These are phyloP conservation scores for Rhodosporidiobolus odoratus DNA, from an alignment of 768 basidiomycete species.

Conservation along the genomic window DNA sequence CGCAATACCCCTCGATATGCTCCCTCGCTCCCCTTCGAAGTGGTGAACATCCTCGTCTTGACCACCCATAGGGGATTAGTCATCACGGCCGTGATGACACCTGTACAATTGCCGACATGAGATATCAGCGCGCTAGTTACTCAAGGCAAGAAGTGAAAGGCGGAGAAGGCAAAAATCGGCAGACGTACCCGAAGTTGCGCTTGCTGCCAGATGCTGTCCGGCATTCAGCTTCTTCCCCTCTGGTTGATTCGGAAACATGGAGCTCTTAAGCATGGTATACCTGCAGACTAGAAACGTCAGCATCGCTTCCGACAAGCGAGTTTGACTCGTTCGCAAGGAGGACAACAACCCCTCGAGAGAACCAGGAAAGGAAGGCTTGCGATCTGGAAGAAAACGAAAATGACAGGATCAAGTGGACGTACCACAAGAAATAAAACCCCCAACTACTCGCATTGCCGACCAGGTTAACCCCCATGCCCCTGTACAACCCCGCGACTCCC, in stretches of 20 bases:
- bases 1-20: conserved; percentile 59
- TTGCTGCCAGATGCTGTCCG: conserved; percentile 74
- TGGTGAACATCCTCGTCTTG: conserved; percentile 93
- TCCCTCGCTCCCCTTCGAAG: conserved; percentile 58
- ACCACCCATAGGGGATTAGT: conserved; percentile 99
- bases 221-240: conserved; percentile 65
- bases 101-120: conserved; percentile 49
- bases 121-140: not conserved
- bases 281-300: too few species aligned
- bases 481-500: conserved; percentile 81
- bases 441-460: conserved; percentile 93
- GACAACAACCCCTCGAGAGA: too few species aligned
- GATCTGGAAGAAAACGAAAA: not conserved
- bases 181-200: conserved; percentile 88
- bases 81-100: conserved; percentile 84
- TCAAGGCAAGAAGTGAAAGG: not conserved
- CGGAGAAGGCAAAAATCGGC: conserved; percentile 22
- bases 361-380: not conserved
- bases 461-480: conserved; percentile 83
- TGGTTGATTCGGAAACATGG: conserved; percentile 59
- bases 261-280: conserved; percentile 85
- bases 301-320: too few species aligned
- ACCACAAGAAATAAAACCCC: conserved; percentile 99
- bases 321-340: too few species aligned
- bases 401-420: conserved; percentile 47